phyloP scores from a whole-genome alignment of 345 rosid genomes.

The Turnera subulata region DNA sequence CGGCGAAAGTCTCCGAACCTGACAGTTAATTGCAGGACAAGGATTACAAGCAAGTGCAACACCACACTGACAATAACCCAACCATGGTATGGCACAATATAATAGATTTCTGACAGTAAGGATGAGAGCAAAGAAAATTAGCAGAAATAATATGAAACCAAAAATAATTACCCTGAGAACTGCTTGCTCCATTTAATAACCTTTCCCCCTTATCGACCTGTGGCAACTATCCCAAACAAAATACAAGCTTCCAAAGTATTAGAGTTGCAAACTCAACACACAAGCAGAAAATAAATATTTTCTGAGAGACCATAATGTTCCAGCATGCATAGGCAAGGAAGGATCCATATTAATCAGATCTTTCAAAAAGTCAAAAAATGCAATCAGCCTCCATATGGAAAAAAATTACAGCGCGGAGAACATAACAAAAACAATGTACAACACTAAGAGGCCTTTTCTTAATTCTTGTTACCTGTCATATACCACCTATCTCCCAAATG shows the following conservation, averaged over 20 bases:
- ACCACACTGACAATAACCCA: slow-evolving; percentile 1
- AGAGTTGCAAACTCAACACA: not conserved
- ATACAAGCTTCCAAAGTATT: slow-evolving; percentile 7
- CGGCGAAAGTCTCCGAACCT: slow-evolving; percentile 39
- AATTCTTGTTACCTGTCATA: too few species aligned
- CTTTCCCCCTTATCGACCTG: slow-evolving; percentile 37
- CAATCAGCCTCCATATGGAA: not conserved
- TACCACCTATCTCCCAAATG: too few species aligned
- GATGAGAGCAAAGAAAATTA: slow-evolving; percentile 3
- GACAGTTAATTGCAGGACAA: slow-evolving; percentile 1
- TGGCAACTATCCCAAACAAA: slow-evolving; percentile 19
- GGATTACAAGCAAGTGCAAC: not conserved
- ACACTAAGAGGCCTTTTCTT: not conserved
- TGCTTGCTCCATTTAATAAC: slow-evolving; percentile 24
- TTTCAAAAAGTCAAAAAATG: not conserved
- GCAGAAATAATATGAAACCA: slow-evolving; percentile 11
- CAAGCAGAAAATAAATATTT: slow-evolving; percentile 1
- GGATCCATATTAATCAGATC: not conserved
- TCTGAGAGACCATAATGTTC: slow-evolving; percentile 4
- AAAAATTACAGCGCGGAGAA: not conserved
- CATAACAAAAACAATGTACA: not conserved
- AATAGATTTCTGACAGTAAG: not conserved
- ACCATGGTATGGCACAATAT: not conserved
- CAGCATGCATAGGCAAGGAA: not conserved
- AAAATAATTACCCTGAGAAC: slow-evolving; percentile 43